Base-by-base conservation (phyloP, 345 rosid genomes). In the Eucalyptus tenuipes region DNA sequence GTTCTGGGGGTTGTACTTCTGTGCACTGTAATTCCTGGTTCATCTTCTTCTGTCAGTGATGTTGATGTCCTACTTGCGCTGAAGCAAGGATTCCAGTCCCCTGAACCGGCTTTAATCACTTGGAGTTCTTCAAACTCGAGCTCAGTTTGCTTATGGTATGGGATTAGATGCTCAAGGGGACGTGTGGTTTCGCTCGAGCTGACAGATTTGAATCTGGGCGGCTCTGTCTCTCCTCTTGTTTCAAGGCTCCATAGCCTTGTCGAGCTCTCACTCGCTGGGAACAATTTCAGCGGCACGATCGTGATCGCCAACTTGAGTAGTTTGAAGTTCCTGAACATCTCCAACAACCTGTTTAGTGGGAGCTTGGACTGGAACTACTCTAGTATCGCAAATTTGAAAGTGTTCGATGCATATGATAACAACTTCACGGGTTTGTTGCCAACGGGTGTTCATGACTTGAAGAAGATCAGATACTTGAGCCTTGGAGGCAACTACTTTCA, bases 401-500 rank as follows among this genome's bases (percentile, higher is more conserved):
- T 93, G 50, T 88, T 95, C 11, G 96, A 94, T 57, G 92, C 91
- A 61, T 94, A 94, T 33, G 87, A 94, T 90, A 95, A 95, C 92
- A 94, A 89, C 84, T 92, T 95, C 92, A 93, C 92, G 49, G 95
- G 93, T 25, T 85, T 91, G 3, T 92, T 95, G 13, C 95, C 97
- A 10, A 44, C 68, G 25, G 94, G 95, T 64, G 71, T 95, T 31
- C 45, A 88, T 44, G 86, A 86, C 24, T 89, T 94, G 85, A 64
- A 88, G 80, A 92, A 91, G 48, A 93, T 94, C 79, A 92, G 84
- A 89, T 88, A 91, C 90, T 87, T 95, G 92, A 95, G 94, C 91
- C 94, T 95, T 50, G 96, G 95, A 44, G 97, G 97, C 88, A 95
- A 95, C 57, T 95, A 89, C 91, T 94, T 95, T 90, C 25, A 88